Base-by-base conservation (phyloP, 2,329 filamentous ascomycete genomes). In the Cadophora sp. region DNA sequence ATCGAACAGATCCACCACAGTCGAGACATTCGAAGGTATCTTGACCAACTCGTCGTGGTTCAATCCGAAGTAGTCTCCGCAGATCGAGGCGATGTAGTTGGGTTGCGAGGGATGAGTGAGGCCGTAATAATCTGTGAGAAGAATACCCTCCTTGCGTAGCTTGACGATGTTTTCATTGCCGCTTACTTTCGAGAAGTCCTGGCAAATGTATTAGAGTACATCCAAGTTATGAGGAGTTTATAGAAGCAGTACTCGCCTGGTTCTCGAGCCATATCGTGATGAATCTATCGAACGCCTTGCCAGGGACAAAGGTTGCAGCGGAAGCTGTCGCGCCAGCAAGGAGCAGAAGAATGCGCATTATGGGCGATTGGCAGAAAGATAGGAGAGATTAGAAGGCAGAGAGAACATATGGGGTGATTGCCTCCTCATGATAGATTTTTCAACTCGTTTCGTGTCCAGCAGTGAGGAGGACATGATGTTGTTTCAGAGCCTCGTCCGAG, bases 181-280 rank as follows among this genome's bases (percentile, higher is more conserved):
- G n/a, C 74, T 71, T 9, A 81, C 81, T 68, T 80, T 79, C 41
- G 73, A 75, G 62, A 80, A 83, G 72, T 84, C 82, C 82, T 84
- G 58, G 43, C 18, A 27, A 7, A 1, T 24, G 5, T 14, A 5
- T 64, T 6, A 65, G 27, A 41, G 5, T 41, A 20, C 24, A 33
- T 27, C 24, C 5, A 24, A n/a, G 18, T 48, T 20, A 16, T 6
- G 20, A 41, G 27, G n/a, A 1, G 58, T 16, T 50, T 24, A 45
- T 41, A 20, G 36, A 39, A 30, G 24, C 27, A 8, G 5, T 4
- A 27, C 67, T 20, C 59, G 76, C 76, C 63, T 84, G 87, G 73
- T 89, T 89, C 77, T 89, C 87, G n/a, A 89, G 78, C 85, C 86
- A 89, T 73, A 89, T 85, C 67, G 86, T 83, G 53, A 86, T 83